These are phyloP conservation scores for Incumbomyces lentus DNA, from an alignment of 2,329 filamentous ascomycete genomes.

Conservation along the genomic window DNA sequence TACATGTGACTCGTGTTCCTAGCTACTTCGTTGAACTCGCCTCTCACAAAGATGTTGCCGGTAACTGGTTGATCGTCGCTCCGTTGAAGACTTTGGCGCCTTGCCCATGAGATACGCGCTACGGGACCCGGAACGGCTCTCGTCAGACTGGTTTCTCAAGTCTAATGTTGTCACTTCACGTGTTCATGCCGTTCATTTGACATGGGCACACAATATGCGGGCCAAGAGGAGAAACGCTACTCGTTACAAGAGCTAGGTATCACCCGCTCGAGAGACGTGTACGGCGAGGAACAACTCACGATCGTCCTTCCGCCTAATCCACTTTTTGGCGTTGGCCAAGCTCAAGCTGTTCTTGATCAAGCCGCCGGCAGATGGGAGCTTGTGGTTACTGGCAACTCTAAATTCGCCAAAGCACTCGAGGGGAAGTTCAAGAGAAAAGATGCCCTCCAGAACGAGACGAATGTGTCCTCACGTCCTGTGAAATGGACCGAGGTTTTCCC, in stretches of 20 bases:
- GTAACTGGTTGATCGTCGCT: too few relatives aligned
- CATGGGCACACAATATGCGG: neutral
- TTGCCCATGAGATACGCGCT: too few relatives aligned
- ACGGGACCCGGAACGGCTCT: too few relatives aligned
- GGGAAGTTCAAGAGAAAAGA: neutral
- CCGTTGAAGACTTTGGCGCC: too few relatives aligned
- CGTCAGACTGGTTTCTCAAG: too few relatives aligned
- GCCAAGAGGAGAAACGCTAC: neutral
- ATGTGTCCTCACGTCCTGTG: neutral
- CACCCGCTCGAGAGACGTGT: neutral
- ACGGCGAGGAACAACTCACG: constrained; percentile 9
- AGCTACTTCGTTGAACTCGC: too few relatives aligned
- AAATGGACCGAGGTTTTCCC: constrained; percentile 15
- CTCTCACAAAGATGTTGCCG: too few relatives aligned
- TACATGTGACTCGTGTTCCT: too few relatives aligned
- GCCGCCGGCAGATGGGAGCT: neutral
- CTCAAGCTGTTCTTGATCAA: constrained; percentile 3
- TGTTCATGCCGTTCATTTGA: neutral
- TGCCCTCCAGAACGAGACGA: neutral
- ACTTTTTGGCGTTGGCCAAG: neutral
- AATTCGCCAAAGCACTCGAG: neutral
- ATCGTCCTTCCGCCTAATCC: constrained; percentile 5
- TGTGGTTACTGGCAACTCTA: neutral
- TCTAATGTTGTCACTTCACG: too few relatives aligned
- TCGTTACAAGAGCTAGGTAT: constrained; percentile 10